These are phyloP conservation scores for Leccinellum albellum DNA, from an alignment of 768 basidiomycete genomes.

Conservation along the genomic window DNA sequence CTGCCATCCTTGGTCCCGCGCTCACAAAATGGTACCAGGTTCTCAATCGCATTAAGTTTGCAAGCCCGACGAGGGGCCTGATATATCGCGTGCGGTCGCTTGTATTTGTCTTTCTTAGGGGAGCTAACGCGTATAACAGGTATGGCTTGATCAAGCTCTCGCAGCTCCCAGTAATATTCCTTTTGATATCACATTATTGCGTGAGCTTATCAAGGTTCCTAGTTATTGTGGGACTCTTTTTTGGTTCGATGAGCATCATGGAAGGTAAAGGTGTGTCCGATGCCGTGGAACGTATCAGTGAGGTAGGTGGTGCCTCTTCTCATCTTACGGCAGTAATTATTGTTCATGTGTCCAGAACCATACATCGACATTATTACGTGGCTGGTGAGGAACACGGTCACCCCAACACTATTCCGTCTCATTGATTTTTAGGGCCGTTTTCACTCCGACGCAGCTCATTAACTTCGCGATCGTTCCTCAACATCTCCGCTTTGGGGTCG, in stretches of 20 bases:
- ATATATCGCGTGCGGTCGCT: constrained; percentile 53
- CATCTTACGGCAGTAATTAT: not conserved
- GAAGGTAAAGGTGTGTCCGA: constrained; percentile 64
- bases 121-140: constrained; percentile 37
- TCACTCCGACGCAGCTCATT: constrained; percentile 70
- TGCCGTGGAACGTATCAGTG: constrained; percentile 46
- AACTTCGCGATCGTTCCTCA: constrained; percentile 77
- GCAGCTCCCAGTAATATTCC: constrained; percentile 57
- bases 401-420: not conserved
- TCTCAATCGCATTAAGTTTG: constrained; percentile 67
- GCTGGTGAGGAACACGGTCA: constrained; percentile 49
- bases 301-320: constrained; percentile 20
- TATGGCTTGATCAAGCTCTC: constrained; percentile 77
- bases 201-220: constrained; percentile 1
- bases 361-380: constrained; percentile 67
- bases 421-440: constrained; percentile 52
- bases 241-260: constrained; percentile 73
- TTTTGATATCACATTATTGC: constrained; percentile 12
- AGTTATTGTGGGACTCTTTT: constrained; percentile 53
- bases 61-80: constrained; percentile 53
- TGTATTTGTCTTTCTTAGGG: not conserved
- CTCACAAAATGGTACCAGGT: constrained; percentile 81
- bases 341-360: constrained; percentile 49
- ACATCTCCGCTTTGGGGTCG: constrained; percentile 70
- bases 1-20: constrained; percentile 73